These are phyloP conservation scores for Penicillium maclennaniae DNA, from an alignment of 495 filamentous ascomycete species.

Conservation along the genomic window DNA sequence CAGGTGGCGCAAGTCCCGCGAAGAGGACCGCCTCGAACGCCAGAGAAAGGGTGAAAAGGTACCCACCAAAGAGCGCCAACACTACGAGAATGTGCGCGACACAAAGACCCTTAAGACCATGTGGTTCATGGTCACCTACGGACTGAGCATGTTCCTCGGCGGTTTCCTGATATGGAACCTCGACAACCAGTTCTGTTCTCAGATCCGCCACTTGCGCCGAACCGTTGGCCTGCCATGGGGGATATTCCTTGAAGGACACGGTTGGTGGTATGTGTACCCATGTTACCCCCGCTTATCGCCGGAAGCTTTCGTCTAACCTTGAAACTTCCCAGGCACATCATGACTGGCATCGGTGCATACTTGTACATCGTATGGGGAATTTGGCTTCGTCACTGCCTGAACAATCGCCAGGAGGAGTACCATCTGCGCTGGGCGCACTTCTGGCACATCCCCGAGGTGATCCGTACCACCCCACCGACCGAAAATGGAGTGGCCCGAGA, in stretches of 20 bases:
- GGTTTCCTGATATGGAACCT: conserved; percentile 87
- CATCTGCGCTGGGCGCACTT: conserved; percentile 67
- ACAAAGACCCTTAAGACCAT: conserved; percentile 60
- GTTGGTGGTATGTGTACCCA: conserved; percentile 79
- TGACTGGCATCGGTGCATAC: conserved; percentile 70
- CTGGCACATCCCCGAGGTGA: conserved; percentile 64
- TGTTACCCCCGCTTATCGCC: conserved; percentile 5
- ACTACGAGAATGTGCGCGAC: conserved; percentile 52
- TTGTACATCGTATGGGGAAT: conserved; percentile 84
- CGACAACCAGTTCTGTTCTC: conserved; percentile 76
- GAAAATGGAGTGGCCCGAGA: conserved; percentile 29
- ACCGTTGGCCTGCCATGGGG: conserved; percentile 84
- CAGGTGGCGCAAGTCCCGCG: conserved; percentile 38
- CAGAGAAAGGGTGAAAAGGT: conserved; percentile 40
- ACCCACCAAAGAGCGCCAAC: conserved; percentile 38
- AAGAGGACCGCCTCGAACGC: conserved; percentile 40
- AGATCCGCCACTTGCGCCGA: conserved; percentile 66
- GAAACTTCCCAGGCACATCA: conserved; percentile 51
- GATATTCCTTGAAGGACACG: conserved; percentile 85
- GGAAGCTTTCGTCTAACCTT: conserved; percentile 6
- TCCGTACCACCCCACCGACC: conserved; percentile 29
- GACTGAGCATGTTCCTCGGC: conserved; percentile 71
- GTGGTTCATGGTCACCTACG: conserved; percentile 71
- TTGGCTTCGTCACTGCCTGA: conserved; percentile 78
- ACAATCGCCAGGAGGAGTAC: conserved; percentile 72